Evolutionary conservation across 1,284 basidiomycete species (phyloP).

Genomic region (Pseudozyma thailandica): DNA sequence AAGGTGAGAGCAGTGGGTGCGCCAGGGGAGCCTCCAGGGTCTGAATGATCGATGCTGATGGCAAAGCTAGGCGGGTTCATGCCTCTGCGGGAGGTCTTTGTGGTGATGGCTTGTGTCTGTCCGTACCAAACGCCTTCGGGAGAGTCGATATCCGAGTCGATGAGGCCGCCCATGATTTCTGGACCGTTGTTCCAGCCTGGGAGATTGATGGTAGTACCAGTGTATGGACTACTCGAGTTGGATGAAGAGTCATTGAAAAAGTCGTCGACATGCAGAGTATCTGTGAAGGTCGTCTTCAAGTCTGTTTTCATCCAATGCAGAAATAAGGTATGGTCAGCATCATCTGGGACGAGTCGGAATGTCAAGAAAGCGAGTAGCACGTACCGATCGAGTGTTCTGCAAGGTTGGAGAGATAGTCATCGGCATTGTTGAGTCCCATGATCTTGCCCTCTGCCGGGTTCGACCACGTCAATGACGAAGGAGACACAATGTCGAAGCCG

Average conservation of each 20-base stretch:
- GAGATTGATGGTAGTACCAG: conserved; percentile 37
- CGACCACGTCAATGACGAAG: conserved; percentile 22
- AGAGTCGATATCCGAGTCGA: conserved; percentile 41
- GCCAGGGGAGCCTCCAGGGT: conserved; percentile 23
- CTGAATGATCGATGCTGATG: conserved; percentile 25
- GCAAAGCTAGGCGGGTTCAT: conserved; percentile 26
- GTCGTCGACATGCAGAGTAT: conserved; percentile 46
- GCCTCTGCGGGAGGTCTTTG: conserved; percentile 19
- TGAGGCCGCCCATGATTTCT: conserved; percentile 15
- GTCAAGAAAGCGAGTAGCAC: background rate
- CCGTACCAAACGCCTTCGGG: conserved; percentile 44
- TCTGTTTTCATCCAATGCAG: conserved; percentile 26
- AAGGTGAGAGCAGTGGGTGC: conserved; percentile 12
- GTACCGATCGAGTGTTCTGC: conserved; percentile 39
- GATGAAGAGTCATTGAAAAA: conserved; percentile 41
- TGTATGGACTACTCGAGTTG: conserved; percentile 34
- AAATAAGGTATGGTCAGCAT: too few relatives aligned
- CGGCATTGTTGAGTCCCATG: conserved; percentile 29
- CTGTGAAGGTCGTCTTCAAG: conserved; percentile 31
- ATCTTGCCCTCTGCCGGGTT: conserved; percentile 27
- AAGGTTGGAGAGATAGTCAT: conserved; percentile 31
- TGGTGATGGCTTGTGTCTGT: conserved; percentile 22
- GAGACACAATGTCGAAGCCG: conserved; percentile 45
- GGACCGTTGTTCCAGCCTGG: conserved; percentile 50
- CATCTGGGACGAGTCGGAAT: too few relatives aligned